Percentiles rank a stretch among this genome's conserved stretches.
Conservation (phyloP, 1,139 yeast species). For the Meyerozyma carpophila region DNA sequence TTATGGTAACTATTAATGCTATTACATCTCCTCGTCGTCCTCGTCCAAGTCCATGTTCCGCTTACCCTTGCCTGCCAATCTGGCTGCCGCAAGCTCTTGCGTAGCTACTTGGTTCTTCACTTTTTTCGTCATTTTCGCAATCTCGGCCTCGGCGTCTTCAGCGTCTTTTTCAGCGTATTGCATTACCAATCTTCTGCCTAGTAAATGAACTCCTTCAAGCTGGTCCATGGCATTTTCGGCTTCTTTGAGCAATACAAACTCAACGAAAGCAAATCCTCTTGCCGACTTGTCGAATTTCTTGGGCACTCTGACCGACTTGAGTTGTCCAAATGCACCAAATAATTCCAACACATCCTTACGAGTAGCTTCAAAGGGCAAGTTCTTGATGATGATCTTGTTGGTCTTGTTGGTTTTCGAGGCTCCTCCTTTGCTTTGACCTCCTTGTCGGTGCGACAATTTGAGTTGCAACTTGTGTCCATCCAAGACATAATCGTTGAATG, state of each 20-base stretch:
- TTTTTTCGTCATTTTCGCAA: constrained; percentile 82
- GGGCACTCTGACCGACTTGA: constrained; percentile 93
- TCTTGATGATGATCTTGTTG: constrained; percentile 85
- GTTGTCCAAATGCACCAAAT: constrained; percentile 89
- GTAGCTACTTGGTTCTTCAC: constrained; percentile 78
- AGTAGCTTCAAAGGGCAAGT: constrained; percentile 93
- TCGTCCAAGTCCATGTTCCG: constrained; percentile 57
- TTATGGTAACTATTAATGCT: background rate
- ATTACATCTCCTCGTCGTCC: constrained; percentile 20
- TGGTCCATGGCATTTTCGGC: constrained; percentile 96
- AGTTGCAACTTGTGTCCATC: constrained; percentile 90
- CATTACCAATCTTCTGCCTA: constrained; percentile 94
- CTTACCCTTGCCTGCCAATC: constrained; percentile 71
- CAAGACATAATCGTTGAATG: constrained; percentile 71
- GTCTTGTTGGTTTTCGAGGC: constrained; percentile 33
- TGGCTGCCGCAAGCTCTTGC: constrained; percentile 66
- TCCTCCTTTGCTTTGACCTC: constrained; percentile 22
- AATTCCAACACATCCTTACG: constrained; percentile 87
- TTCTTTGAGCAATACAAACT: constrained; percentile 80
- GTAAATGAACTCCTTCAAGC: constrained; percentile 90
- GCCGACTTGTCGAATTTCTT: constrained; percentile 92
- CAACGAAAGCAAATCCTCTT: constrained; percentile 97
- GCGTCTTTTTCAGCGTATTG: constrained; percentile 86
- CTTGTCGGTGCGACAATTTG: constrained; percentile 76
- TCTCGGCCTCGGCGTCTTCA: constrained; percentile 82